phyloP scores from a whole-genome alignment of 495 filamentous ascomycete species.

The Copromyces sp. region DNA sequence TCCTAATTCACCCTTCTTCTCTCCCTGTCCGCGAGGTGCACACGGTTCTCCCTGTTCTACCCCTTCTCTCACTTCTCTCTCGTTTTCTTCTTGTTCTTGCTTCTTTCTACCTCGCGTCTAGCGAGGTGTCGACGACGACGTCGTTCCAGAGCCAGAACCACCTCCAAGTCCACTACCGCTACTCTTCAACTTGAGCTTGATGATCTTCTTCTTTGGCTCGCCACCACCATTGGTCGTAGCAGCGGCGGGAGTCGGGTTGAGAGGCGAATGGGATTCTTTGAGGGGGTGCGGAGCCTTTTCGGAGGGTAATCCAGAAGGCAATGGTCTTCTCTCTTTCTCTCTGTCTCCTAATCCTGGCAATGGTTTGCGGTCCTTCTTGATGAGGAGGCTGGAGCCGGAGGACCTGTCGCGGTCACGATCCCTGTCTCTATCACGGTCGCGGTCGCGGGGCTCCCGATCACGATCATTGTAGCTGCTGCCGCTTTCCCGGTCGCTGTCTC shows the following conservation, averaged over 20 bases:
- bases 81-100: neutral
- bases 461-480: neutral
- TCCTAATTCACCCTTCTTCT: neutral
- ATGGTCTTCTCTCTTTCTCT: slow-evolving; percentile 1
- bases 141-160: neutral
- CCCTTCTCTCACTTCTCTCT: neutral
- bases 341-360: neutral
- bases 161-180: neutral
- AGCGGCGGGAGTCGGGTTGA: neutral
- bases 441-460: neutral
- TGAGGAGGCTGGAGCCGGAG: neutral
- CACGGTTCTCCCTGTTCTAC: neutral
- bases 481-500: neutral
- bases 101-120: neutral
- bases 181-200: slow-evolving; percentile 32
- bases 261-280: neutral
- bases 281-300: neutral
- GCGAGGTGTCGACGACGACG: neutral
- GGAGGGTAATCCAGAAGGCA: neutral
- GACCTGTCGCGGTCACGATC: neutral
- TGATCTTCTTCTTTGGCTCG: slow-evolving; percentile 11
- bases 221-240: neutral
- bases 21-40: no score
- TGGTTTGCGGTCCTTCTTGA: neutral
- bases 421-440: neutral